phyloP scores from a whole-genome alignment of 768 basidiomycete genomes.

The Kwoniella sp. region DNA sequence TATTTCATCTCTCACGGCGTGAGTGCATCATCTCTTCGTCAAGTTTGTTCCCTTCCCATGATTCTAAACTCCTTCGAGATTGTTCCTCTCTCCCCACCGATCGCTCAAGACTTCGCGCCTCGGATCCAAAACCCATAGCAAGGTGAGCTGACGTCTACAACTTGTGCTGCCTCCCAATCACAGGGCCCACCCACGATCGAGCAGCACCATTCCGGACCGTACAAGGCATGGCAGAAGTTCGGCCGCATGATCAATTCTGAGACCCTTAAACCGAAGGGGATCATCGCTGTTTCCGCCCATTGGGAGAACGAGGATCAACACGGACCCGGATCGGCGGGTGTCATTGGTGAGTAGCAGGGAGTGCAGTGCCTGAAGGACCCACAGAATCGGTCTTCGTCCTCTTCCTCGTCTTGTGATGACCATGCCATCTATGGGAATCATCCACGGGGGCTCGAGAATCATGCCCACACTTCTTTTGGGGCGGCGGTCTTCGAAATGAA shows the following conservation, averaged over 20 bases:
- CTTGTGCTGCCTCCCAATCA: no score
- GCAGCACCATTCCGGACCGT: slow-evolving; percentile 34
- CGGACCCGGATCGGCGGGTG: slow-evolving; percentile 14
- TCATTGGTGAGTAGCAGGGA: slow-evolving; percentile 32
- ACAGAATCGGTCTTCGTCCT: no score
- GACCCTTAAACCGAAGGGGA: slow-evolving; percentile 32
- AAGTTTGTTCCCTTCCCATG: no score
- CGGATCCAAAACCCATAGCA: no score
- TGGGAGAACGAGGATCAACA: slow-evolving; percentile 42
- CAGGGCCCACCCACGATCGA: slow-evolving; percentile 51
- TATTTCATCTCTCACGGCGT: slow-evolving; percentile 55
- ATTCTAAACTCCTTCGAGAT: no score
- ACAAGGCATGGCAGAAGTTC: slow-evolving; percentile 45
- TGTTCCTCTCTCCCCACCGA: not conserved
- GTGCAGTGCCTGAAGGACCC: no score
- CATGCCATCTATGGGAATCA: no score
- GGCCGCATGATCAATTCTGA: slow-evolving; percentile 28
- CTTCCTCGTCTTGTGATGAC: no score
- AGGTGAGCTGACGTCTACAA: no score
- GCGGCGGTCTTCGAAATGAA: no score
- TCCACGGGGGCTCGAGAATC: no score
- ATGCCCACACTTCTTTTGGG: no score
- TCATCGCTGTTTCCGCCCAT: slow-evolving; percentile 51
- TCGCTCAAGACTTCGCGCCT: not conserved
- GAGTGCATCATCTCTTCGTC: slow-evolving; percentile 4